Conservation (phyloP, 768 basidiomycete species). For the Suillus occidentalis region DNA sequence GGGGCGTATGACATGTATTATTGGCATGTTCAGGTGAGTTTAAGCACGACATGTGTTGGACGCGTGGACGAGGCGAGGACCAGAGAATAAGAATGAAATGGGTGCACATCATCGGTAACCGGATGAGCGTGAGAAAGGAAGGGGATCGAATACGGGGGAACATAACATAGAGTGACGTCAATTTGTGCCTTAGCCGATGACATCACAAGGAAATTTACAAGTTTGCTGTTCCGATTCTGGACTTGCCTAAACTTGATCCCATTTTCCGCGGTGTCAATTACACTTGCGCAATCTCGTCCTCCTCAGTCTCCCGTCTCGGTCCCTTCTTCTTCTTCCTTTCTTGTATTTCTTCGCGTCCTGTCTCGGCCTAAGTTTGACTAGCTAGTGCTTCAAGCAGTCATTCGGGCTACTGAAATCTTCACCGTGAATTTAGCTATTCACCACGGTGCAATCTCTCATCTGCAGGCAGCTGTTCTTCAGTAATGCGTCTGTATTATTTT, state of each 20-base stretch:
- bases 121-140: conserved; percentile 12
- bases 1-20: neutral
- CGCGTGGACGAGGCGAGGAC: neutral
- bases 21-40: neutral
- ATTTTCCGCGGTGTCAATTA: conserved; percentile 18
- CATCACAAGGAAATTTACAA: conserved; percentile 22
- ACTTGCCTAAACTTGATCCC: conserved; percentile 10
- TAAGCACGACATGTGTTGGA: neutral
- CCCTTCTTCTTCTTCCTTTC: neutral
- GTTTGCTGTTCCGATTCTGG: conserved; percentile 21
- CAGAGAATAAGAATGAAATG: no score
- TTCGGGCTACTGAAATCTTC: conserved; percentile 1
- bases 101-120: neutral
- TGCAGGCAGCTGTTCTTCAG: conserved; percentile 9
- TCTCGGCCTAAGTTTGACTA: neutral
- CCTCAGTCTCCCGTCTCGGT: neutral
- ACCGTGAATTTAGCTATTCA: conserved; percentile 8
- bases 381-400: neutral
- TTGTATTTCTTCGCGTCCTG: neutral
- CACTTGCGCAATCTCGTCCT: neutral
- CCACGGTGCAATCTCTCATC: conserved; percentile 5
- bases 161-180: conserved; percentile 24
- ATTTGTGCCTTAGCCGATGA: conserved; percentile 25
- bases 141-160: conserved; percentile 14
- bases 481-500: conserved; percentile 17